These are phyloP conservation scores for Aspergillus brasiliensis DNA, from an alignment of 2,329 filamentous ascomycete genomes.

Conservation along the genomic window DNA sequence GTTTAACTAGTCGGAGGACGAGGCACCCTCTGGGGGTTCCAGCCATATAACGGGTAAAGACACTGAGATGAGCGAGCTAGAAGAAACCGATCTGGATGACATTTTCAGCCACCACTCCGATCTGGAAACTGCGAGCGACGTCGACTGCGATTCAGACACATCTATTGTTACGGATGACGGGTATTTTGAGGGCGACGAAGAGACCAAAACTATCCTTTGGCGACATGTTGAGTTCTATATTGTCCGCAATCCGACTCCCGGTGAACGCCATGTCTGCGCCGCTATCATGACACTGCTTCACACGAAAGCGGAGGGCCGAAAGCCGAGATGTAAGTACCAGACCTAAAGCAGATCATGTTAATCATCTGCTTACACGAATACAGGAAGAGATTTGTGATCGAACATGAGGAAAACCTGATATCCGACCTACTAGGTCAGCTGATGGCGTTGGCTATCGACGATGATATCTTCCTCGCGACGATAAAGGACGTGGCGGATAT, in stretches of 20 bases:
- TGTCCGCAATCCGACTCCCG: constrained; percentile 14
- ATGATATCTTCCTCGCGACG: constrained; percentile 18
- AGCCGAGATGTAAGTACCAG: constrained; percentile 21
- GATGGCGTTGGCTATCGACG: constrained; percentile 14
- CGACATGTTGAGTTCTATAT: constrained; percentile 25
- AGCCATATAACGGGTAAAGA: not conserved
- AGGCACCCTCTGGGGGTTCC: not conserved
- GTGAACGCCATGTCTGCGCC: constrained; percentile 16
- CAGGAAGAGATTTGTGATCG: constrained; percentile 24
- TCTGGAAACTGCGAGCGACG: constrained; percentile 5
- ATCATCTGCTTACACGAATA: constrained; percentile 8
- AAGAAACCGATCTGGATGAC: constrained; percentile 5
- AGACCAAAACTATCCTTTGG: constrained; percentile 21
- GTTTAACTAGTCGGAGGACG: not conserved
- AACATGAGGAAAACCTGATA: constrained; percentile 21
- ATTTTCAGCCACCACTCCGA: constrained; percentile 4
- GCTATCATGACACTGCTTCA: constrained; percentile 23
- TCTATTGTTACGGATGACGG: constrained; percentile 22
- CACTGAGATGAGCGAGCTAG: not conserved
- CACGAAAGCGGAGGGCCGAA: constrained; percentile 24
- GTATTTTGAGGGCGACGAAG: constrained; percentile 20
- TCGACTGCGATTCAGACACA: constrained; percentile 16
- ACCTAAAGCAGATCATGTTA: not conserved
- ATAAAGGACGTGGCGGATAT: constrained; percentile 18
- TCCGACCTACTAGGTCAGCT: constrained; percentile 22